Evolutionary conservation across 2,329 filamentous ascomycete genomes (phyloP).

Genomic region (Ceratocystis ficicola): DNA sequence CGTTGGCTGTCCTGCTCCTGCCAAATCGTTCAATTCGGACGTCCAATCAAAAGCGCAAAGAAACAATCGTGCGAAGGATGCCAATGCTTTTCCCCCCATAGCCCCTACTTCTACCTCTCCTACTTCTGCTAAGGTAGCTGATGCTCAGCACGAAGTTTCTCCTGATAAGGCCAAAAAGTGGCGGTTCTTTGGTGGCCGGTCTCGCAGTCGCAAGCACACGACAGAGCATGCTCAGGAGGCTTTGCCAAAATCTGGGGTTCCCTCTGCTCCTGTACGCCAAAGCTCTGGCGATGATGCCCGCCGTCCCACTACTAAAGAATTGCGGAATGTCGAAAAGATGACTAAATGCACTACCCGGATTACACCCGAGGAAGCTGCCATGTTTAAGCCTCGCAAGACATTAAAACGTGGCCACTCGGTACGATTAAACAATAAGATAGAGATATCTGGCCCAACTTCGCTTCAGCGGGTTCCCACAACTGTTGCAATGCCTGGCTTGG

Average conservation of each 20-base stretch:
- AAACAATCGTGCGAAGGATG: background rate
- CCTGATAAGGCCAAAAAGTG: constrained; percentile 21
- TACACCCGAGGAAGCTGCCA: constrained; percentile 17
- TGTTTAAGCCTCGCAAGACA: constrained; percentile 17
- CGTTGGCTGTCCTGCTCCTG: background rate
- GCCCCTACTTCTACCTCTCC: background rate
- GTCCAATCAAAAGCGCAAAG: background rate
- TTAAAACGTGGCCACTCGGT: constrained; percentile 13
- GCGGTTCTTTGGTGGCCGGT: constrained; percentile 22
- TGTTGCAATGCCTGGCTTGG: constrained; percentile 13
- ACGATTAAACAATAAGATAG: constrained; percentile 3
- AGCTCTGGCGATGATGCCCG: constrained; percentile 1
- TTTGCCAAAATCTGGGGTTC: background rate
- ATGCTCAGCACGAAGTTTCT: constrained; percentile 12
- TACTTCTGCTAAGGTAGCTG: background rate
- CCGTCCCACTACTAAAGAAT: background rate
- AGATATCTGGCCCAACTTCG: constrained; percentile 12
- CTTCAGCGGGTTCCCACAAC: constrained; percentile 3
- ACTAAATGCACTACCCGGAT: constrained; percentile 4
- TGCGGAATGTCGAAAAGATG: background rate
- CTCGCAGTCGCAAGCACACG: constrained; percentile 15
- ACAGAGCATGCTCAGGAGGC: constrained; percentile 1
- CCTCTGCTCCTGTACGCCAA: background rate
- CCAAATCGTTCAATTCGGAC: background rate
- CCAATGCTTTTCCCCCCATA: background rate